These are phyloP conservation scores for Boletus rubropictus DNA, from an alignment of 768 basidiomycete genomes.

Conservation along the genomic window DNA sequence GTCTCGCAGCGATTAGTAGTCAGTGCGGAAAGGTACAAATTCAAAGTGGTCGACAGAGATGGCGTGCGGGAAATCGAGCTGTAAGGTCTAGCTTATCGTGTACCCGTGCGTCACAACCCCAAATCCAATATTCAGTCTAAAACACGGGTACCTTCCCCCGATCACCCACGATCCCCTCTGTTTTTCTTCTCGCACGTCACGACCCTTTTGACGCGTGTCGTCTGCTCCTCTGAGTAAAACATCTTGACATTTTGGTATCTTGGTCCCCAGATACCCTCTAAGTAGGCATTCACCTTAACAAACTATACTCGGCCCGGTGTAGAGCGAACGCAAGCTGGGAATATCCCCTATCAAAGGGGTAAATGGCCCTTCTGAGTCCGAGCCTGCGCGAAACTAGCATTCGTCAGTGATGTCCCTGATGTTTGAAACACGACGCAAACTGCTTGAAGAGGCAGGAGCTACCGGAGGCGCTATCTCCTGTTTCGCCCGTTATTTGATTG, in stretches of 20 bases:
- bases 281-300: slow-evolving; percentile 56
- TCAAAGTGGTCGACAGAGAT: slow-evolving; percentile 90
- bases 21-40: slow-evolving; percentile 74
- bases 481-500: neutral
- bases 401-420: slow-evolving; percentile 42
- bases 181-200: slow-evolving; percentile 47
- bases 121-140: slow-evolving; percentile 13
- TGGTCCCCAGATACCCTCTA: slow-evolving; percentile 54
- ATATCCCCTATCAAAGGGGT: slow-evolving; percentile 33
- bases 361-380: slow-evolving; percentile 8
- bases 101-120: neutral
- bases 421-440: slow-evolving; percentile 36
- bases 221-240: slow-evolving; percentile 7
- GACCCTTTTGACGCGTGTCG: slow-evolving; percentile 34
- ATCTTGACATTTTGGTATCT: slow-evolving; percentile 35
- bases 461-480: slow-evolving; percentile 23
- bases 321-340: slow-evolving; percentile 37
- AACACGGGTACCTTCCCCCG: slow-evolving; percentile 29
- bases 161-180: slow-evolving; percentile 49
- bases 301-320: too few relatives aligned
- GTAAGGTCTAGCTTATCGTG: slow-evolving; percentile 27
- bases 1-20: slow-evolving; percentile 80
- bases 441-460: slow-evolving; percentile 22
- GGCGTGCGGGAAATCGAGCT: slow-evolving; percentile 79
- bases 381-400: slow-evolving; percentile 36